Percentiles rank a stretch among this genome's conserved stretches.
Evolutionary conservation across 2,329 filamentous ascomycete species (phyloP).

Genomic region (Trichoderma guizhouense): DNA sequence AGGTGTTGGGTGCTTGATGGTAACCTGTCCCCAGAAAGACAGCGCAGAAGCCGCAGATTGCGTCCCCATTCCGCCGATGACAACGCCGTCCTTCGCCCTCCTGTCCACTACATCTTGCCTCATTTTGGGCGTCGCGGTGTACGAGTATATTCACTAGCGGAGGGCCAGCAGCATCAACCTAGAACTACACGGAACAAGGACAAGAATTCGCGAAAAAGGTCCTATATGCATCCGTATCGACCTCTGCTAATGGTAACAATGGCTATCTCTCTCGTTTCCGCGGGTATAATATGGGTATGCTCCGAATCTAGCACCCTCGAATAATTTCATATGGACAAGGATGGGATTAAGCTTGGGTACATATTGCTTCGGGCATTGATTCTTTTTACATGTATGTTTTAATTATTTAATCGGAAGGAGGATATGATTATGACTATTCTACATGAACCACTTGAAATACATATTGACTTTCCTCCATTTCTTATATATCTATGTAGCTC

Average conservation of each 20-base stretch:
- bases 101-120: not conserved
- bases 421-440: not conserved
- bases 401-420: not conserved
- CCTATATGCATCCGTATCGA: not conserved
- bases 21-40: not conserved
- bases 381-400: not conserved
- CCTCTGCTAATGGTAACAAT: not conserved
- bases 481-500: not conserved
- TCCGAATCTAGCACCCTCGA: not conserved
- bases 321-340: not conserved
- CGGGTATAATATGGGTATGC: not conserved
- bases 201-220: not conserved
- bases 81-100: not conserved
- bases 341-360: not conserved
- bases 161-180: not conserved
- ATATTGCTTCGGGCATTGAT: not conserved
- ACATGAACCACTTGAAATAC: not conserved
- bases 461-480: not conserved
- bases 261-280: not conserved
- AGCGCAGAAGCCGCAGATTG: not conserved
- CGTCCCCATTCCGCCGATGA: not conserved
- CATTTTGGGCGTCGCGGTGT: not conserved
- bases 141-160: not conserved
- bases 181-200: not conserved
- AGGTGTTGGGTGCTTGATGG: not conserved